Evolutionary conservation across 139 green algal genomes (phyloP), one percentile per base, ranked within the genome.

Genomic region (Chlorella sp.): DNA sequence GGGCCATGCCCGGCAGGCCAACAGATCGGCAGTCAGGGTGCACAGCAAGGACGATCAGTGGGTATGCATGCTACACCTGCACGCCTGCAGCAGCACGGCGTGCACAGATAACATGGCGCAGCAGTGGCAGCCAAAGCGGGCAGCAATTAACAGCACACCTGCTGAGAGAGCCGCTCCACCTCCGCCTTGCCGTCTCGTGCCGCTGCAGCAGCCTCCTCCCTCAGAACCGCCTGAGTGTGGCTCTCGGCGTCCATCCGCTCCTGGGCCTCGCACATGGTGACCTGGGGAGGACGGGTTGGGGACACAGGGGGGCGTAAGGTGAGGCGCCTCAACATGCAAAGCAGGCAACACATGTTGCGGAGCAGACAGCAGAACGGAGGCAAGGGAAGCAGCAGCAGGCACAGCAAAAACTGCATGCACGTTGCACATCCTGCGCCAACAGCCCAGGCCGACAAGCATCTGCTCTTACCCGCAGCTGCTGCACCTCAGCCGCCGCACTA

Each of bases 91-190:
- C 60, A 68, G 60, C 60, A 68, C 60, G 14, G 60, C 14, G 60
- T 68, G 24, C 64, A 71, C 48, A 57, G 7, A 57, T 5, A 16
- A 57, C 48, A 57, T 16, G 48, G 48, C 48, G 48, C 48, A 57
- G 48, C 48, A 57, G 48, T 9, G 9, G 48, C 48, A 57, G 7
- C 5, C 9, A 9, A 57, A 16, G 9, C 9, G 48, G 48, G 48
- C 48, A 57, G 48, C 9, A 57, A 5, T 16, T 9, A 57, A 9
- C 48, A 57, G 48, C 48, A 9, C 34, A 48, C 75, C 75, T 81
- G 36, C 19, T 81, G n/a, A 3, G 64, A 77, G 57, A 86, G n/a
- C 60, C 76, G 32, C 26, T 86, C 82, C 82, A 86, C 30, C 60
- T 57, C 75, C 2, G 18, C 81, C 30, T 42, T 39, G 48, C 53